These are phyloP conservation scores for Hypoxylon sp. DNA, from an alignment of 2,329 filamentous ascomycete species.

Conservation along the genomic window DNA sequence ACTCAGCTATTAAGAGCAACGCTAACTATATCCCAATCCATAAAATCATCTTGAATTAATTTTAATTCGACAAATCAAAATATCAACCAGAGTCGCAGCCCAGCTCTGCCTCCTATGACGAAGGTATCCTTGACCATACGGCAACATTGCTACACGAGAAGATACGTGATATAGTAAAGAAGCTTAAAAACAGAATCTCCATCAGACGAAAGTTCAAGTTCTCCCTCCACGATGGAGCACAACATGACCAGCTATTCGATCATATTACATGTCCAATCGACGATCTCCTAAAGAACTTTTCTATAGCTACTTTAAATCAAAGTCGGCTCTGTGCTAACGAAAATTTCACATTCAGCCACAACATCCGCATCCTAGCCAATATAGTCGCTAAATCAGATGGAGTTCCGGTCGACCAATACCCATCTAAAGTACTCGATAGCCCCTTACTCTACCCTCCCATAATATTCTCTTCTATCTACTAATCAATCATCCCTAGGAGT, in stretches of 20 bases:
- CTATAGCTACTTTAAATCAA: not conserved
- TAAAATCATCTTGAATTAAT: no score
- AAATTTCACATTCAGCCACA: not conserved
- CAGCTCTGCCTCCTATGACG: no score
- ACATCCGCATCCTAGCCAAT: not conserved
- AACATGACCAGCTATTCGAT: not conserved
- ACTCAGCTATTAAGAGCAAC: no score
- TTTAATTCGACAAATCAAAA: no score
- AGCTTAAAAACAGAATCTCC: not conserved
- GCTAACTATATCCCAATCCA: no score
- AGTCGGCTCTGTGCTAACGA: not conserved
- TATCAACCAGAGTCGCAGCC: no score
- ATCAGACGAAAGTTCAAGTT: not conserved
- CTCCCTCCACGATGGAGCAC: not conserved
- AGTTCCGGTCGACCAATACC: not conserved
- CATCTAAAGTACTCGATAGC: not conserved
- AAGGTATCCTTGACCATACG: not conserved
- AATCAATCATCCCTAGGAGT: not conserved
- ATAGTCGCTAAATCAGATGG: not conserved
- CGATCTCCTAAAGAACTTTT: not conserved
- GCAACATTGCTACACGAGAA: not conserved
- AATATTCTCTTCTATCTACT: not conserved
- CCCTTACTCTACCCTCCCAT: not conserved
- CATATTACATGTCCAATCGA: not conserved
- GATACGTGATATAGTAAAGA: not conserved